Base-by-base conservation (phyloP, 2,329 filamentous ascomycete species). In the Exophiala sideris region DNA sequence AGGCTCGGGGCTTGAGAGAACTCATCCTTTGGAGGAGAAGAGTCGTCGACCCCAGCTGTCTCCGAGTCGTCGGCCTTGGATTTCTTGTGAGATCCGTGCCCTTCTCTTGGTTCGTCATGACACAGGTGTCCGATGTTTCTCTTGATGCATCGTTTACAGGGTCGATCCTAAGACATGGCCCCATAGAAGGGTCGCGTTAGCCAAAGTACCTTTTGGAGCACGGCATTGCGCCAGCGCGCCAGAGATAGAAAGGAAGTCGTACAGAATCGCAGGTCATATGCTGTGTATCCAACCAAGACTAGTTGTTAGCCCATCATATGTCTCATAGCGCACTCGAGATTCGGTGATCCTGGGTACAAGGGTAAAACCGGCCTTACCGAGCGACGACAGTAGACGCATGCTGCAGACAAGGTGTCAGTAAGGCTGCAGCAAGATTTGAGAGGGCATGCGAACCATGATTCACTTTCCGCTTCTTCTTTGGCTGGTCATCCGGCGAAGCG, bases 81-180 rank as follows among this genome's bases (percentile, higher is more conserved):
- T 73, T 91, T 92, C 74, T 94, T 95, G 56, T 86, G 83, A 50
- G 57, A 57, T 48, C 57, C 57, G 63, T 85, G 79, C 68, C 58
- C 59, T 39, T 99, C 92, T 72, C 92, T 86, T 64, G 91, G 92
- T 74, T 97, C 94, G 74, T 99, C 94, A 76, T 96, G 94, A 74
- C 94, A 99, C 63, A 99, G 81, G 74, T 99, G 94, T 66, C 92
- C 94, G 72, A 99, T 99, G 76, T 96, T 96, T 68, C 94, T 87
- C 77, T 97, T 99, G 75, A 97, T 89, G 79, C 94, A 99, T 75
- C 94, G 84, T 67, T 90, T 92, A 81, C 94, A 99, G 67, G 94
- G 94, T 70, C 94, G 87, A 78, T 95, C 90, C 90, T 95, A 72
- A 66, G 62, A 66, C 67, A 69, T 62, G 64, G 63, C 61, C 61